Conservation (phyloP, 805 yeast genomes). For the Metschnikowia cubensis region DNA sequence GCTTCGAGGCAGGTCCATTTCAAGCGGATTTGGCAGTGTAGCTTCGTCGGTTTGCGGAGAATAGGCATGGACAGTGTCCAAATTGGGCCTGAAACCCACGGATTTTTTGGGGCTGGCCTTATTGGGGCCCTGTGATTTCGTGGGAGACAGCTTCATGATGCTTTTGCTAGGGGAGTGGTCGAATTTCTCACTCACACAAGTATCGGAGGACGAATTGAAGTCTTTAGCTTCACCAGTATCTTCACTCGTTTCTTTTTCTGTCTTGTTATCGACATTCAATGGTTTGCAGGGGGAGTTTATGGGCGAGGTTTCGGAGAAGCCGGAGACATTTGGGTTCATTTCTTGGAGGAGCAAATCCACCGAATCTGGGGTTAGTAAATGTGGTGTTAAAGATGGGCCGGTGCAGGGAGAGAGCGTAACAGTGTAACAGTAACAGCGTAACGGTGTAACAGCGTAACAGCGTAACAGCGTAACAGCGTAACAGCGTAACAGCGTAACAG, state of each 20-base stretch:
- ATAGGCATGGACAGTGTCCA: slow-evolving; percentile 15
- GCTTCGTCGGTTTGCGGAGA: not conserved
- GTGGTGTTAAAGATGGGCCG: too few relatives aligned
- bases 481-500: too few relatives aligned
- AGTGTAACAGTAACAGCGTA: too few relatives aligned
- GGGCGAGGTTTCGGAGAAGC: slow-evolving; percentile 10
- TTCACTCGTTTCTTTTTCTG: too few relatives aligned
- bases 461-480: too few relatives aligned
- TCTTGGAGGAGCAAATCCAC: slow-evolving; percentile 29
- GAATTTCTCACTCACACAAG: slow-evolving; percentile 33
- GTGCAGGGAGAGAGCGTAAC: too few relatives aligned
- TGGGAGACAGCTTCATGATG: slow-evolving; percentile 25
- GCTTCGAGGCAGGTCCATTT: not conserved
- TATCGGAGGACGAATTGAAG: slow-evolving; percentile 39
- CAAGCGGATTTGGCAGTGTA: too few relatives aligned
- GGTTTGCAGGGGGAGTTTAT: slow-evolving; percentile 32
- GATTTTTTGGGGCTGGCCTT: slow-evolving; percentile 35
- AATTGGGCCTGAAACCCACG: slow-evolving; percentile 29
- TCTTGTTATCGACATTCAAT: slow-evolving; percentile 16
- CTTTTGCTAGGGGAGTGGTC: slow-evolving; percentile 35
- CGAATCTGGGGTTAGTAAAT: slow-evolving; percentile 28
- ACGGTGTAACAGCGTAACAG: too few relatives aligned
- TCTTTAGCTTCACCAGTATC: slow-evolving; percentile 16
- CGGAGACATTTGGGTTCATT: slow-evolving; percentile 15
- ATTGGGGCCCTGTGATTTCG: not conserved